Conservation (phyloP, 176 grass and related monocot genomes). For the Oryza rufipogon region DNA sequence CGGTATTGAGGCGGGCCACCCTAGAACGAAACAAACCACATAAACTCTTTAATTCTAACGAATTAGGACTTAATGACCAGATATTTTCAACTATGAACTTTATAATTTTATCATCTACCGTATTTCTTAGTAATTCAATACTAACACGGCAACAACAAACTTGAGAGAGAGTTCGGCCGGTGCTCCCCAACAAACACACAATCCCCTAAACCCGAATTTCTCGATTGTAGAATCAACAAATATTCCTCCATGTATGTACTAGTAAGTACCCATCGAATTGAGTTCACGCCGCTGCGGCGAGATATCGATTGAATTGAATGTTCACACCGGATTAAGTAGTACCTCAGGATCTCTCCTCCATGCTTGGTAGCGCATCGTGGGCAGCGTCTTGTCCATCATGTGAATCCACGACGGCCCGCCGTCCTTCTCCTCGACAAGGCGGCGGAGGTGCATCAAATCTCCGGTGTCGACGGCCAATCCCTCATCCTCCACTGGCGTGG, state of each 20-base stretch:
- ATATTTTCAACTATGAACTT: background rate
- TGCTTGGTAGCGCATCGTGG: constrained; percentile 61
- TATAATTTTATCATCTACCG: background rate
- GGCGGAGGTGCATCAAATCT: constrained; percentile 67
- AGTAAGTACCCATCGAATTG: background rate
- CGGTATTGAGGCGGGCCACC: constrained; percentile 74
- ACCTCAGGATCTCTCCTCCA: constrained; percentile 85
- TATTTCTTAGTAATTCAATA: background rate
- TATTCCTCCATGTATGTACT: background rate
- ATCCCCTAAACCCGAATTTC: background rate
- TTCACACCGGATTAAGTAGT: background rate
- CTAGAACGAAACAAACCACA: constrained; percentile 50
- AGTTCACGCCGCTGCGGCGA: background rate
- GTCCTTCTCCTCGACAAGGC: constrained; percentile 80
- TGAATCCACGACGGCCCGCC: constrained; percentile 75
- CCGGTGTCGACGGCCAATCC: constrained; percentile 48
- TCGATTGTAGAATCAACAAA: background rate
- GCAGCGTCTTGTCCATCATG: constrained; percentile 81
- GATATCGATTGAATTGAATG: background rate
- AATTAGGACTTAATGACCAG: background rate
- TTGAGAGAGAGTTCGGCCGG: background rate
- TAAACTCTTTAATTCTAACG: background rate
- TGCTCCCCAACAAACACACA: background rate
- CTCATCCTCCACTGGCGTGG: background rate
- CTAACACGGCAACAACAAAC: background rate